Conservation (phyloP, 768 basidiomycete species). For the Cystofilobasidium capitatum region DNA sequence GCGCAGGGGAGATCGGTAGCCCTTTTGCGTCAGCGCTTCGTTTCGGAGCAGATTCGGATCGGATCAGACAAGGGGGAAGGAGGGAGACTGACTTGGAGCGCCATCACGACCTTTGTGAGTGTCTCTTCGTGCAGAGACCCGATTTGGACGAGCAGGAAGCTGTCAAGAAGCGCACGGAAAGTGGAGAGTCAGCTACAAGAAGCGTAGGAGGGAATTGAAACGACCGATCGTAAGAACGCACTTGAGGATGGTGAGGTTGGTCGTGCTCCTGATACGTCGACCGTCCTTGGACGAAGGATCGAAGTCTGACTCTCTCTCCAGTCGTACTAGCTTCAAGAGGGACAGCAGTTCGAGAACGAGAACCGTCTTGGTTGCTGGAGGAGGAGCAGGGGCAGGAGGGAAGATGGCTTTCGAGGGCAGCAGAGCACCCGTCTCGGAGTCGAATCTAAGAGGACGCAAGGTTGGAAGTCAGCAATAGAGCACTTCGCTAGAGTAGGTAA, state of each 20-base stretch:
- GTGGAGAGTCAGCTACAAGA: neutral
- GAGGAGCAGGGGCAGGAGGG: slow-evolving; percentile 17
- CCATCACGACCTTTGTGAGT: slow-evolving; percentile 63
- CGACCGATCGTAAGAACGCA: neutral
- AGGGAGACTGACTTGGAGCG: slow-evolving; percentile 51
- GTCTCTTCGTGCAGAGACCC: slow-evolving; percentile 79
- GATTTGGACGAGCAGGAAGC: slow-evolving; percentile 59
- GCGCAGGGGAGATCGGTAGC: neutral
- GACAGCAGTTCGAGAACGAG: slow-evolving; percentile 55
- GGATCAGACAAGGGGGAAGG: neutral
- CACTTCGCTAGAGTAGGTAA: neutral
- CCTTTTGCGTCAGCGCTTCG: neutral
- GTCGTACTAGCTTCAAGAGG: slow-evolving; percentile 54
- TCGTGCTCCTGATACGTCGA: slow-evolving; percentile 55
- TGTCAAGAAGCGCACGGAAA: neutral
- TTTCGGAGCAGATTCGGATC: neutral
- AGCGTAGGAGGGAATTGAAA: neutral
- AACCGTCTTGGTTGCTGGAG: slow-evolving; percentile 34
- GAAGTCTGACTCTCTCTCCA: slow-evolving; percentile 42
- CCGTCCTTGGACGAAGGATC: slow-evolving; percentile 46
- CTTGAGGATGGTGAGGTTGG: slow-evolving; percentile 87
- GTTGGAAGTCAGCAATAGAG: neutral
- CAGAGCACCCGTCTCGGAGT: slow-evolving; percentile 62
- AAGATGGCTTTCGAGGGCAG: slow-evolving; percentile 49
- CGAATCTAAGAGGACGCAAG: slow-evolving; percentile 49